Base-by-base conservation (phyloP, 495 filamentous ascomycete genomes). In the Tuber calosporum region DNA sequence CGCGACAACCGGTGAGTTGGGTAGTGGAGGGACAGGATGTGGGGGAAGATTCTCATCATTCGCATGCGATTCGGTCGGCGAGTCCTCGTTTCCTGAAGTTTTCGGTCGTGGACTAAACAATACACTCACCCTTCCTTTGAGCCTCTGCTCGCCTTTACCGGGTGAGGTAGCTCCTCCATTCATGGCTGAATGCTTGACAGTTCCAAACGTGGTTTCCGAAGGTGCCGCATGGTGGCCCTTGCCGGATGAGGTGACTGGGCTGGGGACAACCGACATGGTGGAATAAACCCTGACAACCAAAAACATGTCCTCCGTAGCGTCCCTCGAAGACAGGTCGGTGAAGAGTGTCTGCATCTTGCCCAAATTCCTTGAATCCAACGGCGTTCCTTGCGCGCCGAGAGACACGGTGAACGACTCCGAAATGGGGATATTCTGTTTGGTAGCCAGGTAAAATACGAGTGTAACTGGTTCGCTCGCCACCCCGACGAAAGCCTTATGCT, bases 231-330 rank as follows among this genome's bases (percentile, higher is more conserved):
- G 45, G 72, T 43, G 75, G 41, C 72, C 39, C 75, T 79, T 36
- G 67, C 73, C 42, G 69, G 78, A 4, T 68, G 38, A 69, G 68
- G 66, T 2, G 30, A 39, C 4, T 41, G 66, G 53, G n/a, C 67
- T 58, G 36, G 73, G 68, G 1, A 74, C n/a, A 39, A 76, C 66
- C 8, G 77, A 74, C 41, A 77, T 71, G 40, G 75, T 84, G 9
- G 89, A 87, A 40, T 92, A 88, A 39, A 97, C 87, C 74, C 91
- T 91, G 69, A 93, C 90, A n/a, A 97, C 88, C 1, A 98, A 85
- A 80, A 90, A 98, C 39, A 97, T 81, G 68, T 93, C 88, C 73
- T 97, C 92, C 36, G 93, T 93, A 76, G 96, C 90, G 82, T 99
- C 96, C 68, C 87, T 86, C 1, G 91, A 86, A 38, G 89, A 89